A percentile compares a stretch with the other conserved stretches of the same genome.
Evolutionary conservation across 177 flowering plant genomes (phyloP).

Genomic region (Vitis hybrid): DNA sequence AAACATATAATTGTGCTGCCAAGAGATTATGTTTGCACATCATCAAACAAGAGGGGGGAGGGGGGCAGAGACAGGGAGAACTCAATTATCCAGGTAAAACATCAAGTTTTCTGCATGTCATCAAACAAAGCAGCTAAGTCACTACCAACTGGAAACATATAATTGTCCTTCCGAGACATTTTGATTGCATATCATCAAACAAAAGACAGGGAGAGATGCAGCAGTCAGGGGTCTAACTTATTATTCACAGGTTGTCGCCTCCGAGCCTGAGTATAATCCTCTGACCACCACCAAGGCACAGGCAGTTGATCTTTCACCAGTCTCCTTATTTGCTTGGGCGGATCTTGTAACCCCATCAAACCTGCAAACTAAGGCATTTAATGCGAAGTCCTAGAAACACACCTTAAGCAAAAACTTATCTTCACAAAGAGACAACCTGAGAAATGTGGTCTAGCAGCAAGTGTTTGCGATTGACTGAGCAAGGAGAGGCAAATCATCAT

Average conservation of each 20-base stretch:
- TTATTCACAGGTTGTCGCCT: conserved; percentile 19
- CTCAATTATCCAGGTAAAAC: no score
- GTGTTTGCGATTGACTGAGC: background rate
- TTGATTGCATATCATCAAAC: no score
- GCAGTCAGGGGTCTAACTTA: conserved; percentile 10
- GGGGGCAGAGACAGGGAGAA: no score
- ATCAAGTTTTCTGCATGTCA: no score
- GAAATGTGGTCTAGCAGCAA: conserved; percentile 5
- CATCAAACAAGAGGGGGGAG: no score
- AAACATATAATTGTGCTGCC: no score
- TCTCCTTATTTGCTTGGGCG: background rate
- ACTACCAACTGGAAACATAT: no score
- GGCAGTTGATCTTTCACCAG: background rate
- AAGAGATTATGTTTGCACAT: no score
- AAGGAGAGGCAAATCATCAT: conserved; percentile 11
- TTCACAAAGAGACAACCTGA: background rate
- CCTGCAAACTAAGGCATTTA: background rate
- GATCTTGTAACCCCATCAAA: background rate
- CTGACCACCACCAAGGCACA: conserved; percentile 16
- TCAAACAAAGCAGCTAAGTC: no score
- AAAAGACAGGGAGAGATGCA: background rate
- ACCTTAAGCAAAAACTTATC: background rate
- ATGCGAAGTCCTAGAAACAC: no score
- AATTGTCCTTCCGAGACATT: no score
- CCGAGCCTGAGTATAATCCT: conserved; percentile 15